Evolutionary conservation across 495 filamentous ascomycete genomes (phyloP), one percentile per base, ranked within the genome.

Genomic region (Aspergillus saccharolyticus): DNA sequence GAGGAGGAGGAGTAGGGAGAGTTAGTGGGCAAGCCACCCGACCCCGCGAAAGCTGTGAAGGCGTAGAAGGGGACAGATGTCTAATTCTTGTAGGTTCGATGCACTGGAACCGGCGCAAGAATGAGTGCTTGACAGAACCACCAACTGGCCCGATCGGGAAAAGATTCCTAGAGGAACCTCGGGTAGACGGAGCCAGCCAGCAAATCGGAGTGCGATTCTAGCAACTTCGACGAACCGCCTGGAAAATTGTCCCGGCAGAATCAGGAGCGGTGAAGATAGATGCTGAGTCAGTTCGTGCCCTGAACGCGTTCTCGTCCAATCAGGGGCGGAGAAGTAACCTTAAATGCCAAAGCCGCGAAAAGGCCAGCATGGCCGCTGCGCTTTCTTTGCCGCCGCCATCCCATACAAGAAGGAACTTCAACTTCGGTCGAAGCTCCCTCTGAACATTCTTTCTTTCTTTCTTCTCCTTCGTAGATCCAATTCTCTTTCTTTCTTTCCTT

Each of bases 341-440:
- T 62, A 64, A 59, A 57, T 63, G 60, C 57, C 53, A 17, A 21
- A 43, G 24, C 18, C 50, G 44, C 63, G 71, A 77, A 78, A 75
- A 78, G 74, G 75, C 70, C 75, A 76, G 66, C 66, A 71, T 78
- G 75, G 75, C 73, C 73, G 70, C 69, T 73, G 68, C 62, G 61
- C 58, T 61, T 57, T 57, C 62, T 56, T 64, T 47, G 61, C 59
- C 64, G 56, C 64, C 58, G 53, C 18, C 52, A 44, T 33, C 44
- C 53, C 48, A 64, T 65, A 69, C 60, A 66, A 69, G 64, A 67
- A 65, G 46, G 12, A 39, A 10, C 7, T 39, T 2, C 25, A 39
- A 39, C 7, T 5, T 58, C 57, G 43, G 51, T 54, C 48, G 43
- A 43, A 50, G 55, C 59, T 61, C 63, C 28, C 33, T 15, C 12